Evolutionary conservation across 192 early-diverging fungal species (phyloP).

Genomic region (Coemansia sp.): DNA sequence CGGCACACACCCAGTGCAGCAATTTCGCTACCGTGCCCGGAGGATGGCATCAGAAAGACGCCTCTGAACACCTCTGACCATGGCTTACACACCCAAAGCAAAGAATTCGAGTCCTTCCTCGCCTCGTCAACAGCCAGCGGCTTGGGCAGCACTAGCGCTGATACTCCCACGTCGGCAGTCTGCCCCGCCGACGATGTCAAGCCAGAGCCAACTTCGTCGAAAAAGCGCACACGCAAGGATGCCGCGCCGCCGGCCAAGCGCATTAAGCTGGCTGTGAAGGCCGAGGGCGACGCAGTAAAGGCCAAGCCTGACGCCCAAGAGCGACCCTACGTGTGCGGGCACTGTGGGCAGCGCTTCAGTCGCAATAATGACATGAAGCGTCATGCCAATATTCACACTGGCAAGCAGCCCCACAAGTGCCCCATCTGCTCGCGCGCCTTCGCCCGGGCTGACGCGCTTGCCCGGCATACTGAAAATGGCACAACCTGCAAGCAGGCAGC

Average conservation of each 20-base stretch:
- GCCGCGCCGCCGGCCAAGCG: slow-evolving; percentile 15
- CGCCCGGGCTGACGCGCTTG: slow-evolving; percentile 50
- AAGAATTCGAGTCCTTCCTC: no score
- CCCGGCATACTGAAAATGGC: slow-evolving; percentile 52
- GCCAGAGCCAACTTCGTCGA: neutral
- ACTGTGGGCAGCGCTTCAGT: slow-evolving; percentile 71
- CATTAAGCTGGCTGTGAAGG: slow-evolving; percentile 11
- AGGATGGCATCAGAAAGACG: no score
- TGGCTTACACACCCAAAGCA: no score
- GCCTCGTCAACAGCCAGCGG: no score
- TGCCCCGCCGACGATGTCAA: no score
- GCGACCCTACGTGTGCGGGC: slow-evolving; percentile 69
- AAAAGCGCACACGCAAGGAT: slow-evolving; percentile 22
- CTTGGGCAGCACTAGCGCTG: no score
- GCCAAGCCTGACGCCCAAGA: slow-evolving; percentile 40
- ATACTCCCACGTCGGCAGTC: no score
- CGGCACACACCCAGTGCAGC: no score
- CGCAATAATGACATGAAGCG: slow-evolving; percentile 80
- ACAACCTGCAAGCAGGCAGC: slow-evolving; percentile 43
- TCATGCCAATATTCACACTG: slow-evolving; percentile 70
- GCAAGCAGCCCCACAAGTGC: slow-evolving; percentile 63
- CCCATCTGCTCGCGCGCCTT: slow-evolving; percentile 56
- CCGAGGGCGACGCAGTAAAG: neutral
- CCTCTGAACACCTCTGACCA: no score
- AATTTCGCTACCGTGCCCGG: no score